Percentiles rank a stretch among this genome's conserved stretches.
phyloP scores from a whole-genome alignment of 164 flowering plant species.

The Brasenia schreberi region DNA sequence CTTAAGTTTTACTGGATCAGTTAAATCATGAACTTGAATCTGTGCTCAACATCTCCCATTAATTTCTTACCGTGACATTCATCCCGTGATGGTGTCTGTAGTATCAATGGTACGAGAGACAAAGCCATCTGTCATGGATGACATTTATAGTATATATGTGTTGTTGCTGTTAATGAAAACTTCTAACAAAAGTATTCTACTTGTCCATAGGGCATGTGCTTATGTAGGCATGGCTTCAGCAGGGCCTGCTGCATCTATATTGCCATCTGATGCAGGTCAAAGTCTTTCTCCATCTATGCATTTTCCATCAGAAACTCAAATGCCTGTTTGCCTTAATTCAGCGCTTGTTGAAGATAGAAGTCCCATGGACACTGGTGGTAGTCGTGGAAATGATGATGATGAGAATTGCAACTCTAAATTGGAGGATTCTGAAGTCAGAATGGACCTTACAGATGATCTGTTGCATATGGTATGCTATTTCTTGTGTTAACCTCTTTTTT shows the following conservation, averaged over 20 bases:
- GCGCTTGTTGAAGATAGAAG: slow-evolving; percentile 17
- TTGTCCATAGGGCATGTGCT: slow-evolving; percentile 18
- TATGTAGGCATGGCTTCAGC: slow-evolving; percentile 13
- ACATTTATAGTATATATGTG: too few species aligned
- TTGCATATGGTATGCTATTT: slow-evolving; percentile 67
- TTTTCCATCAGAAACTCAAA: slow-evolving; percentile 18
- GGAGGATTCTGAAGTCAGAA: slow-evolving; percentile 50
- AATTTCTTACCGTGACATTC: too few species aligned
- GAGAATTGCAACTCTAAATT: slow-evolving; percentile 13
- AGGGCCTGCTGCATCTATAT: slow-evolving; percentile 15
- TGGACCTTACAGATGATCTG: slow-evolving; percentile 94
- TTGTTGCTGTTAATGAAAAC: too few species aligned
- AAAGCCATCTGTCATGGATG: too few species aligned
- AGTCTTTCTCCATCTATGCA: slow-evolving; percentile 12
- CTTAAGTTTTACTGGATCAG: too few species aligned
- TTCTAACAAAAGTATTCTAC: background rate
- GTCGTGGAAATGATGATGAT: slow-evolving; percentile 19
- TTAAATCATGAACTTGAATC: too few species aligned
- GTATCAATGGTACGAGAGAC: too few species aligned
- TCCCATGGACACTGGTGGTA: slow-evolving; percentile 14
- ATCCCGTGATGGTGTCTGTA: too few species aligned
- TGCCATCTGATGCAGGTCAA: slow-evolving; percentile 15
- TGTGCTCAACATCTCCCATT: too few species aligned
- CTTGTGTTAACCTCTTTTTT: background rate
- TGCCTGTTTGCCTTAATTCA: slow-evolving; percentile 16